Base-by-base conservation (phyloP, 2,329 filamentous ascomycete genomes). In the Blastomyces silverae region DNA sequence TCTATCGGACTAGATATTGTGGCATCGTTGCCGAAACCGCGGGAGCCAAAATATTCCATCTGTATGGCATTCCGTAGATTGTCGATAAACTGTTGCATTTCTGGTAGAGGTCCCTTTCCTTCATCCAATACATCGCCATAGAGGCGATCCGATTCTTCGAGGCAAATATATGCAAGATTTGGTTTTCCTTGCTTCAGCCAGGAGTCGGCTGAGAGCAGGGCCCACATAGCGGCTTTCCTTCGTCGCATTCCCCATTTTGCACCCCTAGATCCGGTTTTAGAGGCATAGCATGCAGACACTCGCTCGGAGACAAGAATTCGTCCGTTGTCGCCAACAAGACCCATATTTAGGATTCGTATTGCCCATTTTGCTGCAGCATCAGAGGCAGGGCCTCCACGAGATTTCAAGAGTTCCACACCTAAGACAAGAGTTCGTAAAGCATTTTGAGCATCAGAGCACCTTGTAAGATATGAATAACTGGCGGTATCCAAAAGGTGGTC, bases 281-380 rank as follows among this genome's bases (percentile, higher is more conserved):
- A 87, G 0, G 86, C 85, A 76, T 93, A 97, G 78, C 91, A 96
- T 2, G 89, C 86, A 0, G 91, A 90, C 25, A 97, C 84, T 46
- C 94, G 87, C 77, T 99, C 93, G 63, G 89, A 91, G 70, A 96
- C 81, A 15, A 99, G 82, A 0, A 90, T 90, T 66, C 93, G 89
- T 3, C 91, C 92, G 1, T 94, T 81, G 0, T 82, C 80, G 0
- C 91, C 91, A 0, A 91, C 80, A 25, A 96, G 83, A 58, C 86
- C 87, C 63, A 89, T 85, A 67, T 97, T 92, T 6, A 97, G 84
- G 44, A 94, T 84, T 61, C 89, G 85, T 48, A 87, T 86, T 5
- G 88, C 90, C 92, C 92, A 97, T 73, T 85, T 86, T 22, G 91
- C 91, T 8, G 92, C 92, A 71, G 94, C 91, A 73, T 97, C 94